Percentiles rank a stretch among this genome's conserved stretches.
Evolutionary conservation across 768 basidiomycete genomes (phyloP).

Genomic region (Boletus insuetus): DNA sequence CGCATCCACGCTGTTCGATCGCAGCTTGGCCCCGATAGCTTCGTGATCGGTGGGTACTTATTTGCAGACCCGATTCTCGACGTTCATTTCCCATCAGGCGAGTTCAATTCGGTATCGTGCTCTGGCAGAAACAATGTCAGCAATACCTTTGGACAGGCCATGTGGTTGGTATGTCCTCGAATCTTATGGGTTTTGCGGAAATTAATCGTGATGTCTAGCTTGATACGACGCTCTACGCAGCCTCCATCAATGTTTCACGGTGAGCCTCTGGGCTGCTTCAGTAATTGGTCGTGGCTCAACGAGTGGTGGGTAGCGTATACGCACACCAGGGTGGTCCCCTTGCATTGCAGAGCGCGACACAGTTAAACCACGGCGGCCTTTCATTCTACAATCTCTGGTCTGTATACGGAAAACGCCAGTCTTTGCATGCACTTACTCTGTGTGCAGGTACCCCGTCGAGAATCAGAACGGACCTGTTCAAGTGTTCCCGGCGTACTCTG

Average conservation of each 20-base stretch:
- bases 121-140: constrained; percentile 39
- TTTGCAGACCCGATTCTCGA: not conserved
- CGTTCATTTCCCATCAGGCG: constrained; percentile 33
- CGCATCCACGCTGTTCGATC: constrained; percentile 46
- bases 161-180: constrained; percentile 44
- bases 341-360: constrained; percentile 47
- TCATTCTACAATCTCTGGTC: constrained; percentile 48
- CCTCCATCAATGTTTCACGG: constrained; percentile 47
- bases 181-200: not conserved
- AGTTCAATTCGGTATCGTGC: constrained; percentile 56
- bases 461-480: constrained; percentile 47
- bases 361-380: constrained; percentile 30
- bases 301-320: constrained; percentile 36
- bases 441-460: constrained; percentile 44
- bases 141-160: constrained; percentile 50
- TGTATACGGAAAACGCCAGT: not conserved
- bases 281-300: not conserved
- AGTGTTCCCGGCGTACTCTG: constrained; percentile 52
- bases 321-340: constrained; percentile 56
- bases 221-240: constrained; percentile 17
- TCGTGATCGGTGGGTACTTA: constrained; percentile 40
- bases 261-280: constrained; percentile 9
- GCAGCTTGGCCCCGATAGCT: constrained; percentile 46
- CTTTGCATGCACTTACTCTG: not conserved
- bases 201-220: constrained; percentile 6